Evolutionary conservation across 495 filamentous ascomycete species (phyloP).

Genomic region (Penicillium steckii): DNA sequence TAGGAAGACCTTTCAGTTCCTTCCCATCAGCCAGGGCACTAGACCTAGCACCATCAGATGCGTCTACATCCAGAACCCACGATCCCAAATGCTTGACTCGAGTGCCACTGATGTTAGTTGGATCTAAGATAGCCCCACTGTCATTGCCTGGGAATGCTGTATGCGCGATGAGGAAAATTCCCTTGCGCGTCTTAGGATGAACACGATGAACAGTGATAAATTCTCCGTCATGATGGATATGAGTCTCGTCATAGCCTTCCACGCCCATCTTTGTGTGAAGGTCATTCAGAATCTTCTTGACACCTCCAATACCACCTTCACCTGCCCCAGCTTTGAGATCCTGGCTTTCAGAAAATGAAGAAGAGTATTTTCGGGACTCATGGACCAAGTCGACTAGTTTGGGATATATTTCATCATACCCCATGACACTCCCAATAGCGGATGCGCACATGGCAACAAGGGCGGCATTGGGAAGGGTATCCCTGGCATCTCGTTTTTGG

Average conservation of each 20-base stretch:
- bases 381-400: slow-evolving; percentile 84
- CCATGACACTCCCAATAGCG: slow-evolving; percentile 93
- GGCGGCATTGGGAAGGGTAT: slow-evolving; percentile 94
- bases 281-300: slow-evolving; percentile 88
- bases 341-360: slow-evolving; percentile 61
- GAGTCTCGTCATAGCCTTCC: slow-evolving; percentile 90
- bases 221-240: slow-evolving; percentile 93
- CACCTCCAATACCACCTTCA: slow-evolving; percentile 77
- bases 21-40: slow-evolving; percentile 65
- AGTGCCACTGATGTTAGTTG: slow-evolving; percentile 72
- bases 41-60: slow-evolving; percentile 59
- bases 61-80: slow-evolving; percentile 85
- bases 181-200: slow-evolving; percentile 84
- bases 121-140: slow-evolving; percentile 68
- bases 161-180: slow-evolving; percentile 92
- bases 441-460: slow-evolving; percentile 94
- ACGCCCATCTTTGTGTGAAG: slow-evolving; percentile 93
- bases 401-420: slow-evolving; percentile 98
- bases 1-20: slow-evolving; percentile 76
- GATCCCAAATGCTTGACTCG: slow-evolving; percentile 77
- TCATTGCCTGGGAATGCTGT: slow-evolving; percentile 90
- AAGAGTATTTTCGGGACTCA: slow-evolving; percentile 80
- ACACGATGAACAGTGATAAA: slow-evolving; percentile 96
- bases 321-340: slow-evolving; percentile 57
- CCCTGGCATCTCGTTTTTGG: slow-evolving; percentile 91